Evolutionary conservation across 441 rosid genomes (phyloP).

Genomic region (Croton setiger): DNA sequence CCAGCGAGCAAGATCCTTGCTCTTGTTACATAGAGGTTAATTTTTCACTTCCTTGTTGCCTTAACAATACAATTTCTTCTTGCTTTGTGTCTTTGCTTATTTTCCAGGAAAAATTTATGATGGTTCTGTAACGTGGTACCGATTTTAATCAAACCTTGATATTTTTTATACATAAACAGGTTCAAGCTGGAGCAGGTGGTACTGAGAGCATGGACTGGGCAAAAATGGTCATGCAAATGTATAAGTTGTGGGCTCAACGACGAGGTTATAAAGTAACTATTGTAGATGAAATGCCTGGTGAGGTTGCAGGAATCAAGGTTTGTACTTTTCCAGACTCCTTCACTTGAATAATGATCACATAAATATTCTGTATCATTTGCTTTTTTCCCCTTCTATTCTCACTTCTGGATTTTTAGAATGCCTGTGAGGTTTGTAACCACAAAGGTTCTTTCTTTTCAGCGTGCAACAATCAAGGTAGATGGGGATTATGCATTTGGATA

Average conservation of each 20-base stretch:
- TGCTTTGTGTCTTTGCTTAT: conserved; percentile 6
- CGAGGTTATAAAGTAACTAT: conserved; percentile 60
- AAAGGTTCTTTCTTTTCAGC: conserved; percentile 44
- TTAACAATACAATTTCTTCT: background rate
- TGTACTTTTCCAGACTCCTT: conserved; percentile 21
- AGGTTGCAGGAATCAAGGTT: conserved; percentile 97
- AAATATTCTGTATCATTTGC: background rate
- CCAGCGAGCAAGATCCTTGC: conserved; percentile 75
- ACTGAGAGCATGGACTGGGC: conserved; percentile 99
- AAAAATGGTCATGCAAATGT: conserved; percentile 93
- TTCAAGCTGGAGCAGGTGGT: conserved; percentile 99
- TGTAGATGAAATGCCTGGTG: conserved; percentile 91
- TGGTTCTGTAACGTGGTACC: background rate
- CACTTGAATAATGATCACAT: background rate
- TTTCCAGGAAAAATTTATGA: background rate
- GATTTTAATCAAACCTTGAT: conserved; percentile 16
- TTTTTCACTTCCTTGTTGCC: conserved; percentile 9
- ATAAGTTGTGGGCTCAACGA: conserved; percentile 78
- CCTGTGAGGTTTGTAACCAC: conserved; percentile 10
- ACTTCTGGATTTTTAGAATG: background rate
- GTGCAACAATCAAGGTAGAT: conserved; percentile 89
- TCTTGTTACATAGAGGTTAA: conserved; percentile 84
- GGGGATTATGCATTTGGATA: conserved; percentile 95
- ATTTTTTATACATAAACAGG: conserved; percentile 39
- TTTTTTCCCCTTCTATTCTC: background rate